Conservation (phyloP, 768 basidiomycete genomes). For the Termitomyces sp. region DNA sequence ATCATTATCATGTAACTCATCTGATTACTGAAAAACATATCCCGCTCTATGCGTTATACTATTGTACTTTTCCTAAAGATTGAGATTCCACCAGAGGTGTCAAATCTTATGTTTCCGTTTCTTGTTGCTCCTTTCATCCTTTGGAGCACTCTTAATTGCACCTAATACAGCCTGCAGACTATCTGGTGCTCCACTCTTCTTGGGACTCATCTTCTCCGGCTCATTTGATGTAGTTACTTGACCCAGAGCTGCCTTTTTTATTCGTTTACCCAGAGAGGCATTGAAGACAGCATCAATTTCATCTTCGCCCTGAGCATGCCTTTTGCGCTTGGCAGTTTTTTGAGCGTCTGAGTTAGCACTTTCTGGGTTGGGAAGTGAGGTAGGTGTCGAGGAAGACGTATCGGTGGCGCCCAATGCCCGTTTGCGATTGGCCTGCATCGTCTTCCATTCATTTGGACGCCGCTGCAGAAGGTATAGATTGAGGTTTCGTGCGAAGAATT, state of each 20-base stretch:
- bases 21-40: not conserved
- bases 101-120: conserved; percentile 17
- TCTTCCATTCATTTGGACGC: conserved; percentile 82
- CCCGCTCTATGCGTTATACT: too few relatives aligned
- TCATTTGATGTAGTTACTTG: conserved; percentile 2
- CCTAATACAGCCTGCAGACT: conserved; percentile 49
- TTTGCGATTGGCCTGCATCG: conserved; percentile 52
- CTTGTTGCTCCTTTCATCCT: conserved; percentile 34
- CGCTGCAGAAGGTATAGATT: conserved; percentile 76
- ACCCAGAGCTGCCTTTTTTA: conserved; percentile 50
- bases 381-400: not conserved
- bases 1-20: not conserved
- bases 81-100: not conserved
- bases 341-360: not conserved
- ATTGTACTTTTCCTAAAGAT: not conserved
- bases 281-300: conserved; percentile 79
- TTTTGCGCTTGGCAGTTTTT: conserved; percentile 34
- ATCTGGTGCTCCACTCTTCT: conserved; percentile 24
- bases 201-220: conserved; percentile 9
- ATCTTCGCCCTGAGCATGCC: conserved; percentile 43
- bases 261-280: conserved; percentile 50
- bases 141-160: conserved; percentile 58
- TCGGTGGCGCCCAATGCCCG: conserved; percentile 16
- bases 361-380: not conserved
- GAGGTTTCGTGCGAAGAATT: conserved; percentile 79